Percentiles rank a stretch among this genome's conserved stretches.
These are phyloP conservation scores for Paraphoma sp. DNA, from an alignment of 2,329 filamentous ascomycete species.

Conservation along the genomic window DNA sequence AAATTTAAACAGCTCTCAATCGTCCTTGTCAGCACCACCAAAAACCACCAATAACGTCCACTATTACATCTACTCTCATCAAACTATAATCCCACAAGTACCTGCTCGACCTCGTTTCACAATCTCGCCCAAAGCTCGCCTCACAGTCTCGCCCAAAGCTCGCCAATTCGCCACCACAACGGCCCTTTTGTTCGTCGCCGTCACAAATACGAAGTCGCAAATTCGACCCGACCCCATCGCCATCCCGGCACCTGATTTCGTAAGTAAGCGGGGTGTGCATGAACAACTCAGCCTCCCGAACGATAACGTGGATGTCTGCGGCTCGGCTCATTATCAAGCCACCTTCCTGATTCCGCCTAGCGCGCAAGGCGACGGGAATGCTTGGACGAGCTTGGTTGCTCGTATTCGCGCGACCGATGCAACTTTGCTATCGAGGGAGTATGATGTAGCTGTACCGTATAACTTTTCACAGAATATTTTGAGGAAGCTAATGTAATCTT, in stretches of 20 bases:
- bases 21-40: no score
- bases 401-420: background rate
- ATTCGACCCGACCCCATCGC: background rate
- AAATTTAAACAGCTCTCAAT: no score
- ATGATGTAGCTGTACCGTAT: background rate
- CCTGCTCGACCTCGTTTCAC: no score
- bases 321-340: background rate
- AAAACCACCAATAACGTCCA: no score
- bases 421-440: background rate
- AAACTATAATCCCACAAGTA: no score
- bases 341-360: constrained; percentile 2
- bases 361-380: background rate
- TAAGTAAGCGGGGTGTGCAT: background rate
- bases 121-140: no score
- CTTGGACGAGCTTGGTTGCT: background rate
- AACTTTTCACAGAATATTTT: background rate
- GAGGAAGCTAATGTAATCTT: no score
- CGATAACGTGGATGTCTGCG: background rate
- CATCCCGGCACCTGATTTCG: background rate
- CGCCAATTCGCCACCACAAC: no score
- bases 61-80: no score
- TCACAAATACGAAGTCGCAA: background rate
- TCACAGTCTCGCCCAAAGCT: no score
- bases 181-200: no score
- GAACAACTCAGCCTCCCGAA: background rate